phyloP scores from a whole-genome alignment of 257 asterid species.

The Plantago ovata region DNA sequence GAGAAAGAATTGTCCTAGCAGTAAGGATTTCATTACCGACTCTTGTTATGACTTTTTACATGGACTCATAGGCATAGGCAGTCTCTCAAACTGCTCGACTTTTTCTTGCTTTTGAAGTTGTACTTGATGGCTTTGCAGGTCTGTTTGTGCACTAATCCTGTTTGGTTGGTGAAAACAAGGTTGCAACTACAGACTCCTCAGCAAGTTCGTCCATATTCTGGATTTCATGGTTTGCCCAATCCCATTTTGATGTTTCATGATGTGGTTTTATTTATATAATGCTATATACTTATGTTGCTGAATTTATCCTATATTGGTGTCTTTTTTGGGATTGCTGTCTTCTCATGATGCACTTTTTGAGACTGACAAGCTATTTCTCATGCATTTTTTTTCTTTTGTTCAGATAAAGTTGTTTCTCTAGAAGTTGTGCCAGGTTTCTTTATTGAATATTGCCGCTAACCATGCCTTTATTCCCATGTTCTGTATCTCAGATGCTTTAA shows the following conservation, averaged over 20 bases:
- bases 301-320: not conserved
- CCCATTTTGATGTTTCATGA: conserved; percentile 19
- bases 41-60: too few relatives aligned
- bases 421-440: not conserved
- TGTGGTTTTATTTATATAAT: conserved; percentile 10
- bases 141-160: conserved; percentile 78
- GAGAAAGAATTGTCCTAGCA: too few relatives aligned
- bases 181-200: conserved; percentile 93
- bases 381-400: conserved; percentile 7
- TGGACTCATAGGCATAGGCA: too few relatives aligned
- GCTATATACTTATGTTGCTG: not conserved
- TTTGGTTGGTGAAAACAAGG: conserved; percentile 98
- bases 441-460: conserved; percentile 7
- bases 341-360: too few relatives aligned
- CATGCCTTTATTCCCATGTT: conserved; percentile 12
- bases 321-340: too few relatives aligned
- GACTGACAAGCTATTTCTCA: not conserved
- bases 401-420: not conserved
- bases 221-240: conserved; percentile 67
- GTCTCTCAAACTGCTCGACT: too few relatives aligned
- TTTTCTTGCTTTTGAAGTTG: conserved; percentile 17
- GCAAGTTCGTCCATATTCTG: conserved; percentile 70
- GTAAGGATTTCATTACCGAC: too few relatives aligned
- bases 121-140: conserved; percentile 44
- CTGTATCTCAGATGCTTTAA: conserved; percentile 71